Evolutionary conservation across 1,284 basidiomycete species (phyloP).

Genomic region (Cystobasidium sp.): DNA sequence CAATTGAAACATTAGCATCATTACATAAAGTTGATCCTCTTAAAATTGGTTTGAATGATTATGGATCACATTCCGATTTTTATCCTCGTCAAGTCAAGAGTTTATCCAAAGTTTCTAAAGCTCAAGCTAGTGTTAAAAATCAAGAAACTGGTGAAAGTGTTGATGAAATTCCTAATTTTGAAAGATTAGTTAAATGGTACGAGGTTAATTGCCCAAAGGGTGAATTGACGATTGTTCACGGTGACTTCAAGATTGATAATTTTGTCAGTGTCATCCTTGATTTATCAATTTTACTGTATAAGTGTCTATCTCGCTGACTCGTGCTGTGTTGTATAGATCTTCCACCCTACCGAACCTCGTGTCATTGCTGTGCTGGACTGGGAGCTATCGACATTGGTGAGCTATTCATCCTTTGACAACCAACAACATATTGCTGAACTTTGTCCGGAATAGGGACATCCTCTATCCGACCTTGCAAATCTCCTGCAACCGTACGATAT

Average conservation of each 20-base stretch:
- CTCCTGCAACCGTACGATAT: conserved; percentile 82
- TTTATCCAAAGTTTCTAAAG: conserved; percentile 71
- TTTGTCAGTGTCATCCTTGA: conserved; percentile 58
- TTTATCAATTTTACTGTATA: background rate
- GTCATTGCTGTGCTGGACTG: conserved; percentile 96
- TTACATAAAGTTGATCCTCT: conserved; percentile 74
- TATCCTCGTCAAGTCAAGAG: conserved; percentile 92
- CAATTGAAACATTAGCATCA: conserved; percentile 72
- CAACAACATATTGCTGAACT: conserved; percentile 53
- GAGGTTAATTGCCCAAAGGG: conserved; percentile 72
- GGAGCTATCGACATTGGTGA: conserved; percentile 92
- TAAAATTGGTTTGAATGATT: conserved; percentile 72
- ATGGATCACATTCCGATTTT: conserved; percentile 78
- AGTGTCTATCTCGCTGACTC: background rate
- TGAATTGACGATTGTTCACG: conserved; percentile 76
- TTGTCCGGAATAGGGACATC: conserved; percentile 54
- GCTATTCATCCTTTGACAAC: too few relatives aligned
- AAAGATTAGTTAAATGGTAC: conserved; percentile 79
- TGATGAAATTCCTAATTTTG: conserved; percentile 72
- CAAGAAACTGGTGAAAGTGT: conserved; percentile 65
- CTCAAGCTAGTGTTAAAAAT: conserved; percentile 72
- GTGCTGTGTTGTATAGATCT: conserved; percentile 61
- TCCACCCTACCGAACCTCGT: conserved; percentile 85
- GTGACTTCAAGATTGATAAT: conserved; percentile 97
- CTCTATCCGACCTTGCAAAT: conserved; percentile 87